Evolutionary conservation across 2,329 filamentous ascomycete genomes (phyloP).

Genomic region (Fusarium sp.): DNA sequence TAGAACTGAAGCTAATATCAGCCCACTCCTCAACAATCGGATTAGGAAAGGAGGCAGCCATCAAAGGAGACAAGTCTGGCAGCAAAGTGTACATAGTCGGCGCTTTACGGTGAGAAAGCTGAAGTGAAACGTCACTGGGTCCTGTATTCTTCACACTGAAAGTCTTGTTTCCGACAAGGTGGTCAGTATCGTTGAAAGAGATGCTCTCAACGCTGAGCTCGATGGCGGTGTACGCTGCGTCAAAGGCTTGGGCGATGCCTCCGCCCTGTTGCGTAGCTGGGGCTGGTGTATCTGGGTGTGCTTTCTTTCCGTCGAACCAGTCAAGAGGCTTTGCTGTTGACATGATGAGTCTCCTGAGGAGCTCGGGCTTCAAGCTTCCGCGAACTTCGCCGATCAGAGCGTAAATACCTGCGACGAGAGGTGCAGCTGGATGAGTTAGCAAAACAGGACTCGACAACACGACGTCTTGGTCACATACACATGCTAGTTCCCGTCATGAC

Average conservation of each 20-base stretch:
- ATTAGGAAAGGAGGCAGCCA: neutral
- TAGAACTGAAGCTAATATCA: neutral
- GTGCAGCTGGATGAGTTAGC: neutral
- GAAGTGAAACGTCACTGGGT: neutral
- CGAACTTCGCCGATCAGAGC: neutral
- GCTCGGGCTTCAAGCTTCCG: neutral
- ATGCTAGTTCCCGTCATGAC: constrained; percentile 8
- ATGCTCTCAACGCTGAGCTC: neutral
- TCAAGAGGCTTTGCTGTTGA: neutral
- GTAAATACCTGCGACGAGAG: neutral
- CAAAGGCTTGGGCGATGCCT: neutral
- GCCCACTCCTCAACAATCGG: constrained; percentile 1
- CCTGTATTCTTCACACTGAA: constrained; percentile 1
- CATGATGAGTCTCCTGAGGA: neutral
- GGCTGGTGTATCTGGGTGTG: neutral
- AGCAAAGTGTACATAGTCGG: neutral
- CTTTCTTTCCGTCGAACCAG: constrained; percentile 1
- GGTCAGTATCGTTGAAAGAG: neutral
- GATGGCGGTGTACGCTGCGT: neutral
- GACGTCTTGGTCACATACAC: neutral
- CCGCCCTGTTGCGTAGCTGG: neutral
- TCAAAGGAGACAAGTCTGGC: neutral
- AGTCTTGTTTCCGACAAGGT: neutral
- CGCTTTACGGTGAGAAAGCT: neutral
- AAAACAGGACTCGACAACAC: neutral